Base-by-base conservation (phyloP, 2,329 filamentous ascomycete species). In the Niveomyces coronatus region DNA sequence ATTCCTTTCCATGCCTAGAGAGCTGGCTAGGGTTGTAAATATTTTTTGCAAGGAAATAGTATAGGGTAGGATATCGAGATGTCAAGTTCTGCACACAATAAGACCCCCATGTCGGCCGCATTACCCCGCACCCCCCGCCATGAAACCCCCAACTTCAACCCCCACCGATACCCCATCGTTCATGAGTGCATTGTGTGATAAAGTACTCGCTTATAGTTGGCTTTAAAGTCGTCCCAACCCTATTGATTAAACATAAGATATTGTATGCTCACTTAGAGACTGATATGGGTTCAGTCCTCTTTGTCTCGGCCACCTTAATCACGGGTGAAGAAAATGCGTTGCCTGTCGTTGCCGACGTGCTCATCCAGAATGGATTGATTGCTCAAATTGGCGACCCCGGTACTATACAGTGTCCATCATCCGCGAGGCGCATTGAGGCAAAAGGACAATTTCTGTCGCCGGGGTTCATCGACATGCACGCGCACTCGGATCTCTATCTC, bases 391-490 rank as follows among this genome's bases (percentile, higher is more conserved):
- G 41, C 8, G 32, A 36, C 11, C 40, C 45, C 3, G 44, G 48
- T 4, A 45, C 41, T 15, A 32, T 49, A 19, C 22, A 46, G 23
- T 34, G 13, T 24, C 8, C 23, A 6, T 26, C 37, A 10, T 36
- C 37, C 7, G 37, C 44, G 13, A 42, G 47, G 15, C 33, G 27
- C 5, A 44, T 50, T 24, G 43, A 49, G 6, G 46, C 42, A 28
- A 45, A 40, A 24, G 48, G 48, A 5, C 36, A 36, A 9, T 36
- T 39, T 9, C 40, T 50, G 6, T 50, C 48, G 15, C 48, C 48
- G 7, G 48, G 48, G 3, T 50, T 50, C n/a, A 50, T 50, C 24
- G 48, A 50, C 19, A 50, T 50, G 48, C 48, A 50, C 35, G 48
- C 48, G 3, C 48, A 50, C 31, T 50, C 48, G 9, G 48, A 50